These are phyloP conservation scores for Gnaphalium uliginosum DNA, from an alignment of 129 eudicot genomes.

Conservation along the genomic window DNA sequence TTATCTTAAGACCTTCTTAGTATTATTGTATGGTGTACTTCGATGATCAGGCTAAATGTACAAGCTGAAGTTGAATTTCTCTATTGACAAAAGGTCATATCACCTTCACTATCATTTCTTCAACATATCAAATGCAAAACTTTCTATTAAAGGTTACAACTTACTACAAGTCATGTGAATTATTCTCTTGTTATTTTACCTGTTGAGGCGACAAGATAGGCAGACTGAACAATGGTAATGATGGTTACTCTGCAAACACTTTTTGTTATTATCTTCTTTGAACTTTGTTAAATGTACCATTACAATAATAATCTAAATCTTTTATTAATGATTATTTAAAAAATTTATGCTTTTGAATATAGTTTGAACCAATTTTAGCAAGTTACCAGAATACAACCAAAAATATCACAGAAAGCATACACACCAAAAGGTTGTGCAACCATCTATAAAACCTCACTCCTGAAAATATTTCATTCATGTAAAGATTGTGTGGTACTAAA, in stretches of 20 bases:
- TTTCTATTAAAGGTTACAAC: background rate
- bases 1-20: background rate
- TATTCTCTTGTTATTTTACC: background rate
- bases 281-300: too few species aligned
- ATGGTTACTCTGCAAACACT: too few species aligned
- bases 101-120: background rate
- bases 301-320: too few species aligned
- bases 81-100: background rate
- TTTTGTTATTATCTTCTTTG: too few species aligned
- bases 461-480: constrained; percentile 15
- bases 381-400: too few species aligned
- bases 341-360: too few species aligned
- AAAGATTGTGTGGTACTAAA: constrained; percentile 22
- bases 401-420: background rate
- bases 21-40: too few species aligned
- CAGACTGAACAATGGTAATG: constrained; percentile 13
- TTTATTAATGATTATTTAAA: too few species aligned
- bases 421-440: constrained; percentile 22
- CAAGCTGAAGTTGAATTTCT: too few species aligned
- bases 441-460: constrained; percentile 14
- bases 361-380: too few species aligned
- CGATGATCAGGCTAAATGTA: background rate
- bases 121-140: background rate
- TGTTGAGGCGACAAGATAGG: background rate
- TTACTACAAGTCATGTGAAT: background rate